Evolutionary conservation across 805 yeast species (phyloP), one percentile per base, ranked within the genome.

Genomic region (Cyberlindnera veronae): DNA sequence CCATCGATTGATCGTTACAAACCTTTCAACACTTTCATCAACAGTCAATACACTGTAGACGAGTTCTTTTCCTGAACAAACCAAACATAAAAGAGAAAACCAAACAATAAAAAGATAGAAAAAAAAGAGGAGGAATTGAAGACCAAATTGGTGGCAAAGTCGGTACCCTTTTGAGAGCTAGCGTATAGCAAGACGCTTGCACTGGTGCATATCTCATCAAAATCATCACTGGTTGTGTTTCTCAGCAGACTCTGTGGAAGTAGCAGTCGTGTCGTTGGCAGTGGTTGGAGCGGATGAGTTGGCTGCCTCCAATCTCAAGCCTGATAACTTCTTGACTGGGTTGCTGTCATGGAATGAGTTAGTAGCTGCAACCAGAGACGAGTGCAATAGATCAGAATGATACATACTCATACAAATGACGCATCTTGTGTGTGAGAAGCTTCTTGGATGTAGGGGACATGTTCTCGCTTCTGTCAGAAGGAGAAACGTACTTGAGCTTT

Each of bases 371-470:
- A 8, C 11, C 7, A 8, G 7, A 21, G 11, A 11, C 10, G 24
- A 21, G 24, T 7, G 7, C 11, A 11, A 24, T 6, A 30, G 17
- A 30, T 7, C 14, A 12, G n/a, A 4, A 28, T 5, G 15, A 16
- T 10, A 52, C 60, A 36, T 42, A 57, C 61, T 49, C 44, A 26
- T 52, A 47, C 18, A 54, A 27, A 30, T 50, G 51, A 28, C 51
- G 58, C 50, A 54, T 34, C 38, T 55, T 57, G 39, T 57, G 61
- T 26, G 50, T 47, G 46, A 54, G 42, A 20, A 57, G 41, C 36
- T 57, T 57, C 45, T 53, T 57, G 3, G 60, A 55, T 7, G 59
- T 55, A 38, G 61, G 61, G 1, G 60, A 55, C 36, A 57, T 24
- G 41, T 55, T 57, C 42, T 57, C 61, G 11, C 44, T 49, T 32